Base-by-base conservation (phyloP, 176 grass and related monocot species). In the Alopecurus myosuroides region DNA sequence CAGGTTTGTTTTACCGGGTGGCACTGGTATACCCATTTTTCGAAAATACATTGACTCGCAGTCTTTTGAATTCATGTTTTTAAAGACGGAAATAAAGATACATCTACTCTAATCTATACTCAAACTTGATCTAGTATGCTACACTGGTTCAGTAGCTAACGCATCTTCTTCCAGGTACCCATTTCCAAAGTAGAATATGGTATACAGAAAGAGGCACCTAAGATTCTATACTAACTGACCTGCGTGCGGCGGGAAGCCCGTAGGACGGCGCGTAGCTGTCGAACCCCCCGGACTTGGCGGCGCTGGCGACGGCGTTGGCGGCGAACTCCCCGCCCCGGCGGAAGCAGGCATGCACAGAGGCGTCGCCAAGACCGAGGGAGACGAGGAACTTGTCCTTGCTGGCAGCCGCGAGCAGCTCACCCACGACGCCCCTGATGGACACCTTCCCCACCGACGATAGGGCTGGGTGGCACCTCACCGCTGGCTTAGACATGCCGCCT, bases 301-400 rank as follows among this genome's bases (percentile, higher is more conserved):
- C 65, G 33, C 6, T 26, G 9, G 9, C 3, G 9, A 58, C 3
- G 3, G n/a, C 55, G 1, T 58, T 23, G 55, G n/a, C 55, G 9
- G 55, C 10, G 9, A 58, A 26, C 55, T 58, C 55, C n/a, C n/a
- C n/a, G n/a, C 55, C 55, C 9, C 3, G 55, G n/a, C 55, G 55
- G 55, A 58, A 58, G 85, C 93, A 98, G 0, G 83, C 80, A 80
- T 91, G 90, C 10, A 77, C 31, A 2, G 96, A 83, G 9, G 96
- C 93, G 86, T 98, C 96, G 18, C 96, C 96, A 42, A 98, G 85
- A 36, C 96, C 96, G 71, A 98, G 88, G 5, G 93, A 95, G 72
- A 98, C 83, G 72, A 98, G 89, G 65, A 36, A 17, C 85, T 64
- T 93, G 7, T 17, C 25, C 53, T 1, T 19, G 64, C 63, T 69